phyloP scores from a whole-genome alignment of 345 rosid genomes.

The Brassica rapa region DNA sequence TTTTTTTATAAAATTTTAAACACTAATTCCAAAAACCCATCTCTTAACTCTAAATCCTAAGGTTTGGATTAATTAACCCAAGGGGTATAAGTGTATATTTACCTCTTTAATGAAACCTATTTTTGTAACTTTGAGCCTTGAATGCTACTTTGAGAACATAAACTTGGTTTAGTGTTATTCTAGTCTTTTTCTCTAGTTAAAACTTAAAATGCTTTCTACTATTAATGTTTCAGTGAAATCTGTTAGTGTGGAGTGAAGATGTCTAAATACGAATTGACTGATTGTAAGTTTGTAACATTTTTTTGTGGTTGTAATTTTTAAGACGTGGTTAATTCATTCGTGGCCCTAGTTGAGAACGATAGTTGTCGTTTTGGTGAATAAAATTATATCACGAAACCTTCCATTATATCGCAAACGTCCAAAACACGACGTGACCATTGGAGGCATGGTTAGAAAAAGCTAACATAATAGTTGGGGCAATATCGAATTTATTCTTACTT shows the following conservation, averaged over 20 bases:
- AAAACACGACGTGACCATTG: constrained; percentile 25
- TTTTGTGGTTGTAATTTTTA: constrained; percentile 6
- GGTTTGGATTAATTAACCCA: too few relatives aligned
- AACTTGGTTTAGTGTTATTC: too few relatives aligned
- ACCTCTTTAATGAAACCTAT: too few relatives aligned
- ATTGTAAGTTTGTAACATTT: not conserved
- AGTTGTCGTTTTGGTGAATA: not conserved
- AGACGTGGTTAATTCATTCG: constrained; percentile 24
- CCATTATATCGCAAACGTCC: not conserved
- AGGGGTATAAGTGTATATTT: too few relatives aligned
- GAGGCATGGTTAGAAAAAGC: not conserved
- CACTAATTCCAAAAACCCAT: too few relatives aligned
- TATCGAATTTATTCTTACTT: not conserved
- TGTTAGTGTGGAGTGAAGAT: constrained; percentile 16
- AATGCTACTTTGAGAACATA: too few relatives aligned
- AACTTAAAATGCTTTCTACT: not conserved
- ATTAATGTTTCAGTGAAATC: not conserved
- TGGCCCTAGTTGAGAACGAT: constrained; percentile 4
- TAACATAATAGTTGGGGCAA: constrained; percentile 20
- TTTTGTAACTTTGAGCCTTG: too few relatives aligned
- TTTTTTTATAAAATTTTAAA: too few relatives aligned
- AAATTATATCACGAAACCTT: constrained; percentile 20
- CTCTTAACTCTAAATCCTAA: too few relatives aligned
- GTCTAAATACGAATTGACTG: not conserved
- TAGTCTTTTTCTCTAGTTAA: not conserved